Conservation (phyloP, 495 filamentous ascomycete species). For the Letharia lupina region DNA sequence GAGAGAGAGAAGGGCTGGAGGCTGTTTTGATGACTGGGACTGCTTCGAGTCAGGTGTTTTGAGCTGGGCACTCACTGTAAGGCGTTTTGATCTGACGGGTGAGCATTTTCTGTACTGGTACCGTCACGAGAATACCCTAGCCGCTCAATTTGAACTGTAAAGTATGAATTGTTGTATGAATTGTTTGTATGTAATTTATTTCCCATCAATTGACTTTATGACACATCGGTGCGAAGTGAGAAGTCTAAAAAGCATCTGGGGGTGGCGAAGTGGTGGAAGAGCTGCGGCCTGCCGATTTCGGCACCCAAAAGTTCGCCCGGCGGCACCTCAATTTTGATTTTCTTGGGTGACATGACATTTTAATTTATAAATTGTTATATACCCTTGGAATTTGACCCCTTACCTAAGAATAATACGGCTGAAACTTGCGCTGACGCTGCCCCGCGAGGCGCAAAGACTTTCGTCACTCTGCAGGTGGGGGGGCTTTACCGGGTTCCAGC, state of each 20-base stretch:
- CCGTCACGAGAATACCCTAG: background rate
- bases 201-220: slow-evolving; percentile 1
- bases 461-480: slow-evolving; percentile 4
- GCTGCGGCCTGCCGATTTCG: background rate
- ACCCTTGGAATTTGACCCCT: background rate
- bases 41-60: no score
- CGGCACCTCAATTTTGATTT: background rate
- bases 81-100: background rate
- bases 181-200: background rate
- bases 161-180: background rate
- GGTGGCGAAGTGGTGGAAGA: background rate
- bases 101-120: background rate
- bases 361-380: background rate
- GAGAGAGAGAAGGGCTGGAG: slow-evolving; percentile 44
- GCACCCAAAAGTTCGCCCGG: background rate
- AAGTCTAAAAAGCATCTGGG: background rate
- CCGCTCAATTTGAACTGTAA: background rate
- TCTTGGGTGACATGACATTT: background rate
- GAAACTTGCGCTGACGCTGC: background rate
- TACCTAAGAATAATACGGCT: background rate
- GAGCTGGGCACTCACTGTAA: background rate
- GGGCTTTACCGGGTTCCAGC: no score
- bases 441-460: background rate
- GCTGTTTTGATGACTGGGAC: slow-evolving; percentile 19
- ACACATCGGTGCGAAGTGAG: background rate